Evolutionary conservation across 2,329 filamentous ascomycete genomes (phyloP), one percentile per base, ranked within the genome.

Genomic region (Cytospora chrysosperma): DNA sequence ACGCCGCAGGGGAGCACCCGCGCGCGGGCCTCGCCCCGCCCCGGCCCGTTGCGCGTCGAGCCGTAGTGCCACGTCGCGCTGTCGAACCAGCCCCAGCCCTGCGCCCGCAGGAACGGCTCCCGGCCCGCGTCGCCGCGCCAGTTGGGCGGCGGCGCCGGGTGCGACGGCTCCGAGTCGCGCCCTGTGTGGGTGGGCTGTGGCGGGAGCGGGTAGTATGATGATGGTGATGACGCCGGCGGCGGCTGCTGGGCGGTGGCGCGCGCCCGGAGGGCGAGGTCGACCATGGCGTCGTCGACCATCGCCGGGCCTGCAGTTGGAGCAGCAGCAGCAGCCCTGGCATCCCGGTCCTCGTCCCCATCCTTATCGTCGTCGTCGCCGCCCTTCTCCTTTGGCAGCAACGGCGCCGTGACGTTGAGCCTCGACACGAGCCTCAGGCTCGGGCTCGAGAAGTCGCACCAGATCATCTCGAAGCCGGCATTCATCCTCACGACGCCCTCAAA

Each of bases 401-500:
- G 81, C 19, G 76, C 78, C 26, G 80, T 81, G 2, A 81, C 75
- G 65, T 83, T 81, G 19, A 81, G 65, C 62, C 77, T 75, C 51
- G 74, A 77, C 26, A 82, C 70, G 55, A 82, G 66, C 58, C 75
- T 71, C 59, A 81, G 67, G 21, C 76, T 79, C 12, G 75, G 75
- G 61, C 78, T 79, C 27, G 73, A 70, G 59, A 83, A 83, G 63
- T 82, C 75, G 67, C 81, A 82, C 80, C 80, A 81, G n/a, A 82
- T 81, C 68, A 82, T 71, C 70, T 82, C 80, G 63, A 82, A 82
- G 4, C 79, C 80, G 15, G 80, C 77, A 68, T 82, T 82, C 80
- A 82, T 82, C 62, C 80, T 74, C 50, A 83, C 76, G 40, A 82
- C 72, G 2, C 78, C 81, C 67, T 84, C 81, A 34, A 79, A 77